phyloP scores from a whole-genome alignment of 2,329 filamentous ascomycete genomes.

The Cercospora citrullina region DNA sequence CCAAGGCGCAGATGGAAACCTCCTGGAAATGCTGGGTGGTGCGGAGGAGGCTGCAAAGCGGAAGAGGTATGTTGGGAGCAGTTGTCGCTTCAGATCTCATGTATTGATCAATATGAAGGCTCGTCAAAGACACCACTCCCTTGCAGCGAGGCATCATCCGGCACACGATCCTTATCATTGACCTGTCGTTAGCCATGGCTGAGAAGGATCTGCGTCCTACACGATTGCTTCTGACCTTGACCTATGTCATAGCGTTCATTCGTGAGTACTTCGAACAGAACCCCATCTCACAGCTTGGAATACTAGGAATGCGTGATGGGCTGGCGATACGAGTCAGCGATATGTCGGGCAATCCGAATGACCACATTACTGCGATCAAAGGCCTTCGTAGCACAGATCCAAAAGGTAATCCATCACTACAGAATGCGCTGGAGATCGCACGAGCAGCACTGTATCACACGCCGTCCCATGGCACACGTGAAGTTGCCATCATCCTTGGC shows the following conservation, averaged over 20 bases:
- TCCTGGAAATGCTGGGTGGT: slow-evolving; percentile 39
- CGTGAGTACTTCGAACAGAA: slow-evolving; percentile 98
- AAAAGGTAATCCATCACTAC: slow-evolving; percentile 60
- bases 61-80: slow-evolving; percentile 29
- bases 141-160: slow-evolving; percentile 95
- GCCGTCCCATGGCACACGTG: slow-evolving; percentile 87
- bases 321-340: slow-evolving; percentile 83
- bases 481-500: slow-evolving; percentile 89
- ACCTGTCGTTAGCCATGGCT: slow-evolving; percentile 89
- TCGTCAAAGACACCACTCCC: slow-evolving; percentile 91
- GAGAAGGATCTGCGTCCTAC: slow-evolving; percentile 94
- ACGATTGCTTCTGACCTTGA: slow-evolving; percentile 77
- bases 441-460: slow-evolving; percentile 89
- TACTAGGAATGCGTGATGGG: slow-evolving; percentile 91
- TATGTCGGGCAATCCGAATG: slow-evolving; percentile 85
- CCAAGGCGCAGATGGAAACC: slow-evolving; percentile 39
- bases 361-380: slow-evolving; percentile 78
- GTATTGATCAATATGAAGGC: slow-evolving; percentile 47
- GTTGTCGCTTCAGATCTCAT: not conserved
- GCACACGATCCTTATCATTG: slow-evolving; percentile 87
- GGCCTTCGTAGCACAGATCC: slow-evolving; percentile 51
- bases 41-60: slow-evolving; percentile 42
- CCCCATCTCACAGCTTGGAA: slow-evolving; percentile 90
- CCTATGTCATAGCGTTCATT: slow-evolving; percentile 83
- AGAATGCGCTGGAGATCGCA: slow-evolving; percentile 96